Base-by-base conservation (phyloP, 2,329 filamentous ascomycete genomes). In the Emergomyces pasteurianus region DNA sequence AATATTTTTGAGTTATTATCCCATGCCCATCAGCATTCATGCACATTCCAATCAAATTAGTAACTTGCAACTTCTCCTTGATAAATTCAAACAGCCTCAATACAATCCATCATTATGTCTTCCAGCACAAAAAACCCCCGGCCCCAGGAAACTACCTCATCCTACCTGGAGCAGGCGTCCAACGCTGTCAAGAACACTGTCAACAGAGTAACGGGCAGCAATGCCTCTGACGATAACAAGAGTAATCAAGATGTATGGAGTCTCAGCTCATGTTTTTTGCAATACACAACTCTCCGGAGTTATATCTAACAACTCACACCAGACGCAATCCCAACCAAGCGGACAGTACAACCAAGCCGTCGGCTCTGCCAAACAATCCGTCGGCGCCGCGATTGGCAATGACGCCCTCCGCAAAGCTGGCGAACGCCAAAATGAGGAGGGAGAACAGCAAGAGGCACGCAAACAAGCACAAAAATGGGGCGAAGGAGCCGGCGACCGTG, bases 321-420 rank as follows among this genome's bases (percentile, higher is more conserved):
- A 38, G 43, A 21, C 28, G 6, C 47, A 52, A 28, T 47, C 81
- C 26, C 58, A 21, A 28, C 50, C 81, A 28, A 72, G 83, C 21
- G 92, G 92, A 50, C 81, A 81, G 21, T 95, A 88, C 86, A 90
- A 96, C 78, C 92, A 96, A 77, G 95, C 90, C 5, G 71, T 92
- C n/a, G 92, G 92, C 58, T 83, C 87, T 0, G 86, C 86, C 50
- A 96, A 96, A 79, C 90, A 96, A 73, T 79, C 86, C 4, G 65
- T 94, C 0, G 92, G 92, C 61, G 86, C 86, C 21, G 68, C 92
- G 5, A 66, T 92, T 31, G 92, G 92, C 63, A 85, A 83, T 65
- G 87, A 94, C 76, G 81, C 79, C 40, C 75, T 96, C 59, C 92
- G 92, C 79, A 80, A 84, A 55, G 72, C 85, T 28, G 92, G 92